phyloP scores from a whole-genome alignment of 208 protist species.

The Vickermania spadyakhi region DNA sequence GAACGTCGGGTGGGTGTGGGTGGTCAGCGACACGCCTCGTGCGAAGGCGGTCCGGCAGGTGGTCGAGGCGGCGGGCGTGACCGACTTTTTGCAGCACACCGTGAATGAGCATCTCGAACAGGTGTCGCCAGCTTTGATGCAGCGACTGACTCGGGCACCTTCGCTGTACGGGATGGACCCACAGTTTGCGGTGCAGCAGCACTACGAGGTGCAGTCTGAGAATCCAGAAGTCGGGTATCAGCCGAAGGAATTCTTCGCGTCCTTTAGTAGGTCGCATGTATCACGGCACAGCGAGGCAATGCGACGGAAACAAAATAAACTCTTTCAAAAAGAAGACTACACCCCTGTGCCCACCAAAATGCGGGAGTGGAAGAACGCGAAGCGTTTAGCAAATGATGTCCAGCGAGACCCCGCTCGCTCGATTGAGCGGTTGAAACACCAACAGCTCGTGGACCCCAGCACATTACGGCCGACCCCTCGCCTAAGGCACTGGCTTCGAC shows the following conservation, averaged over 20 bases:
- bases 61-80: constrained; percentile 43
- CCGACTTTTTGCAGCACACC: constrained; percentile 57
- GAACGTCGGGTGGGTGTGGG: constrained; percentile 82
- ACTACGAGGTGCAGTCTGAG: constrained; percentile 68
- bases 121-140: constrained; percentile 21
- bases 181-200: constrained; percentile 67
- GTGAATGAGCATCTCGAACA: constrained; percentile 26
- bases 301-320: not conserved
- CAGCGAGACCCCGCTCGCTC: not conserved
- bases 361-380: not conserved
- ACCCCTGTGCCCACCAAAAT: not conserved
- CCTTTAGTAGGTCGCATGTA: not conserved
- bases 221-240: constrained; percentile 62
- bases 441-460: not conserved
- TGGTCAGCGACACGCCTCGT: constrained; percentile 47
- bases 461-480: not conserved
- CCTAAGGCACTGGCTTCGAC: not conserved
- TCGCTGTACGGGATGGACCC: constrained; percentile 72
- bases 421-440: not conserved
- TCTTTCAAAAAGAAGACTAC: not conserved
- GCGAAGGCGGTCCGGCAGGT: constrained; percentile 44
- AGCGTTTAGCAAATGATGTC: not conserved
- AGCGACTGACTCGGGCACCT: constrained; percentile 57
- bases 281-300: not conserved
- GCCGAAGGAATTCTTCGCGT: constrained; percentile 60